Evolutionary conservation across 148 eudicot genomes (phyloP), one percentile per base, ranked within the genome.

Genomic region (Spergularia bocconei): DNA sequence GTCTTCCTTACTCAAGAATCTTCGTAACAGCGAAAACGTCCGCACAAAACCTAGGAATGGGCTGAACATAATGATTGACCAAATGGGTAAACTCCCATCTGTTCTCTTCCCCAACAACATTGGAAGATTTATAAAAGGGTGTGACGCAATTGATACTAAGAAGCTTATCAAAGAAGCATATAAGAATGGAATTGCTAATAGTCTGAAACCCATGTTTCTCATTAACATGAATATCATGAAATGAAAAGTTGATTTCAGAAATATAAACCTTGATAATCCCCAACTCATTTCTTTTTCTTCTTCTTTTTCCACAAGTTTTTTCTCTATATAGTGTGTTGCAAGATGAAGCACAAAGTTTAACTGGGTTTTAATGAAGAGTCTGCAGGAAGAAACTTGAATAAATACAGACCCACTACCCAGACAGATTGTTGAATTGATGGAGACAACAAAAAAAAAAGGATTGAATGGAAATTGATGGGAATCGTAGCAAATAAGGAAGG

Each of bases 61-160:
- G 69, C 89, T 77, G 75, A 91, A 93, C 76, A 91, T 85, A 25
- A 89, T 29, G n/a, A 71, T 44, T 21, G 97, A 82, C 97, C 91
- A 91, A 36, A 87, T 78, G 21, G 97, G 94, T 16, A 93, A 86
- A 38, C 58, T 76, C 65, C 98, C 97, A 83, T 91, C 94, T 50
- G 95, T 69, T 73, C 39, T 79, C 52, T 93, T 93, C 0, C 91
- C 95, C 56, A 93, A 73, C 39, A 93, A 84, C 72, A 91, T 84
- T 7, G 98, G 98, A 14, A 93, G 88, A 71, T 93, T 85, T 52
- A 93, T 90, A 0, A 38, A 71, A n/a, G 98, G 97, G 81, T 86
- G 84, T 21, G 97, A 82, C 15, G 95, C 93, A 5, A 93, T 69
- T 69, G 97, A 87, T 23, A 93, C 84, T 72, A 93, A 75, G 13